phyloP scores from a whole-genome alignment of 73 alveolate species.

The Blepharisma japonicum region DNA sequence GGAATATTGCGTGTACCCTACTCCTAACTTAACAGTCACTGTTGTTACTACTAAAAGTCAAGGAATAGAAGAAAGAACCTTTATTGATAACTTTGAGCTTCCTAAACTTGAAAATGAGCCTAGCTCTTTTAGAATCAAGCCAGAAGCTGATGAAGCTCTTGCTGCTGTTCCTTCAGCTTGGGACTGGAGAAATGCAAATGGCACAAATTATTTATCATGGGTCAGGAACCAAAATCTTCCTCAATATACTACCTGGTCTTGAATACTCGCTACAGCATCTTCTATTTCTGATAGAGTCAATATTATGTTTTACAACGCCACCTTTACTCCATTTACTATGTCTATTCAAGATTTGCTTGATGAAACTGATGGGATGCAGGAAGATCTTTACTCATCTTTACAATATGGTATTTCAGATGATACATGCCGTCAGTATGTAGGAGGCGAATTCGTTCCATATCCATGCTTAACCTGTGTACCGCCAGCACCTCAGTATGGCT shows the following conservation, averaged over 20 bases:
- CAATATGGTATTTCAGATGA: conserved; percentile 65
- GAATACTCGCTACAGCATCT: conserved; percentile 91
- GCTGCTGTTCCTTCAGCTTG: background rate
- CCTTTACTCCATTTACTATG: conserved; percentile 74
- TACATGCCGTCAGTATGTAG: conserved; percentile 65
- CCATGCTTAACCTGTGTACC: conserved; percentile 42
- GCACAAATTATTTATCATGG: conserved; percentile 77
- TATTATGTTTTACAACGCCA: conserved; percentile 81
- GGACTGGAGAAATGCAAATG: conserved; percentile 73
- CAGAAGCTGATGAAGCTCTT: too few species aligned
- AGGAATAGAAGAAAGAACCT: too few species aligned
- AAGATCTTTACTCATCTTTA: conserved; percentile 57
- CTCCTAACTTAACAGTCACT: conserved; percentile 37
- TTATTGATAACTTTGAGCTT: too few species aligned
- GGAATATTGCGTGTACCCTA: conserved; percentile 66
- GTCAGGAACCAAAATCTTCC: conserved; percentile 85
- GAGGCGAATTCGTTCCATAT: conserved; percentile 44
- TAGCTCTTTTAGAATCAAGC: too few species aligned
- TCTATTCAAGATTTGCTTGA: conserved; percentile 80
- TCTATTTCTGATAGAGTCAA: conserved; percentile 88
- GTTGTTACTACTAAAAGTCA: background rate
- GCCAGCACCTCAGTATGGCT: conserved; percentile 52
- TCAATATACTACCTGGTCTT: conserved; percentile 94
- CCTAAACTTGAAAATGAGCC: too few species aligned
- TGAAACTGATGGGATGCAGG: conserved; percentile 80